Conservation (phyloP, 2,329 filamentous ascomycete species). For the Colletotrichum filicis region DNA sequence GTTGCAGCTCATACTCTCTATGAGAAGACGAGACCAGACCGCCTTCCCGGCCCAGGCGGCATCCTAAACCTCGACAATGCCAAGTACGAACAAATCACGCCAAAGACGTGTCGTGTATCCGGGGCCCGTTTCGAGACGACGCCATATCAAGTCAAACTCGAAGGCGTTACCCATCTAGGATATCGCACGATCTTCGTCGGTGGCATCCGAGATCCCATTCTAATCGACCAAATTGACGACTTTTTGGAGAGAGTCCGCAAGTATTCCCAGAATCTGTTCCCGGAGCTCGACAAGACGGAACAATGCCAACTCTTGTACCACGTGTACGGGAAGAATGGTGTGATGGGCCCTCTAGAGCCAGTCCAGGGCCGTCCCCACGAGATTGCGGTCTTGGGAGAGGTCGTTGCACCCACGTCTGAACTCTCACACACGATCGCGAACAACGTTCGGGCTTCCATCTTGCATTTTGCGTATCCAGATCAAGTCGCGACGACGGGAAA, state of each 20-base stretch:
- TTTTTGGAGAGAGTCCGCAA: constrained; percentile 44
- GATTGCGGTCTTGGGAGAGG: constrained; percentile 59
- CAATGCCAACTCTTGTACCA: constrained; percentile 56
- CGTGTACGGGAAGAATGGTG: constrained; percentile 53
- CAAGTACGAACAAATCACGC: constrained; percentile 53
- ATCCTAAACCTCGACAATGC: constrained; percentile 52
- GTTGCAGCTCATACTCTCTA: constrained; percentile 66
- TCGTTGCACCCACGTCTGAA: constrained; percentile 55
- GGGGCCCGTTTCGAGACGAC: constrained; percentile 48
- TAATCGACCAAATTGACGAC: constrained; percentile 53
- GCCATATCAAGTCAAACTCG: constrained; percentile 60
- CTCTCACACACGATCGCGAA: constrained; percentile 50
- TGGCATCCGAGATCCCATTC: constrained; percentile 56
- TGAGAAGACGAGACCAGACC: constrained; percentile 64
- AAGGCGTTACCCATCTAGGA: constrained; percentile 55
- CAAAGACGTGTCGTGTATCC: constrained; percentile 50
- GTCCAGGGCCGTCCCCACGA: constrained; percentile 45
- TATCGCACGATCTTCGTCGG: constrained; percentile 59
- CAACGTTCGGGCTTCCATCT: constrained; percentile 43
- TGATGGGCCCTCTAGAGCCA: constrained; percentile 39
- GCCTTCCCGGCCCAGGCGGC: constrained; percentile 61
- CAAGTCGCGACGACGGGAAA: constrained; percentile 65
- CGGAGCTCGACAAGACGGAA: constrained; percentile 37
- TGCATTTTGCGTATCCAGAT: constrained; percentile 58
- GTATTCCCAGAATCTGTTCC: constrained; percentile 35